Conservation (phyloP, 495 filamentous ascomycete species). For the Xylaria venustula region DNA sequence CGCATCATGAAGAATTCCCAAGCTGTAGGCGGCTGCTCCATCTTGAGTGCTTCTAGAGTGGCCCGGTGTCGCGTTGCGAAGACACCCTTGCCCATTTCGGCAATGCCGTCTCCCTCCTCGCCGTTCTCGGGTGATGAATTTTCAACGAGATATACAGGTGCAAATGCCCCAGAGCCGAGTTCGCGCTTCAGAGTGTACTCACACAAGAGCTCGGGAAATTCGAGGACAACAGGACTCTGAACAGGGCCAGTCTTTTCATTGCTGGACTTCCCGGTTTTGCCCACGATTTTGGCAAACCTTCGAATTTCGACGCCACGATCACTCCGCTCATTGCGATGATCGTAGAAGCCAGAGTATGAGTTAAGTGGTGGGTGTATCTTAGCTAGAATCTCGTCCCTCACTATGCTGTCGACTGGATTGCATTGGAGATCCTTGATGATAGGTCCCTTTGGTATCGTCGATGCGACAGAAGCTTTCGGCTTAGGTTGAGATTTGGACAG, state of each 20-base stretch:
- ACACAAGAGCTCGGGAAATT: slow-evolving; percentile 60
- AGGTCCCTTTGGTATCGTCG: slow-evolving; percentile 50
- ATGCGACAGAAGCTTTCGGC: slow-evolving; percentile 13
- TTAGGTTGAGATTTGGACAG: slow-evolving; percentile 29
- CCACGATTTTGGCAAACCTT: slow-evolving; percentile 68
- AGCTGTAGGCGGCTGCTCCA: slow-evolving; percentile 77
- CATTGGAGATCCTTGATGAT: slow-evolving; percentile 80
- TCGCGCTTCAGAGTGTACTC: slow-evolving; percentile 81
- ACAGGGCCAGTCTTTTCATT: slow-evolving; percentile 60
- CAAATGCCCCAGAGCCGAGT: slow-evolving; percentile 89
- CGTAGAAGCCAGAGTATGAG: slow-evolving; percentile 74
- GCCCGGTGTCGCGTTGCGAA: slow-evolving; percentile 45
- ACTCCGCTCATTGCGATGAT: slow-evolving; percentile 56
- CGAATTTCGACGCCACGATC: slow-evolving; percentile 70
- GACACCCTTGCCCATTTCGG: slow-evolving; percentile 48
- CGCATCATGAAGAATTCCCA: slow-evolving; percentile 99
- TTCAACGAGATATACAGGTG: slow-evolving; percentile 88
- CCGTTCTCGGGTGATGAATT: slow-evolving; percentile 51
- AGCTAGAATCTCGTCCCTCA: slow-evolving; percentile 71
- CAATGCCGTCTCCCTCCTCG: slow-evolving; percentile 49
- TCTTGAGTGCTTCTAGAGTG: slow-evolving; percentile 81
- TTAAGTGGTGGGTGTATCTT: slow-evolving; percentile 67
- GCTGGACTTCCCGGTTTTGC: slow-evolving; percentile 58
- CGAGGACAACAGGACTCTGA: slow-evolving; percentile 59
- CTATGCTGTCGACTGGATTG: slow-evolving; percentile 77